A percentile compares a stretch with the other conserved stretches of the same genome.
Conservation (phyloP, 768 basidiomycete genomes). For the Collybiopsis confluens region DNA sequence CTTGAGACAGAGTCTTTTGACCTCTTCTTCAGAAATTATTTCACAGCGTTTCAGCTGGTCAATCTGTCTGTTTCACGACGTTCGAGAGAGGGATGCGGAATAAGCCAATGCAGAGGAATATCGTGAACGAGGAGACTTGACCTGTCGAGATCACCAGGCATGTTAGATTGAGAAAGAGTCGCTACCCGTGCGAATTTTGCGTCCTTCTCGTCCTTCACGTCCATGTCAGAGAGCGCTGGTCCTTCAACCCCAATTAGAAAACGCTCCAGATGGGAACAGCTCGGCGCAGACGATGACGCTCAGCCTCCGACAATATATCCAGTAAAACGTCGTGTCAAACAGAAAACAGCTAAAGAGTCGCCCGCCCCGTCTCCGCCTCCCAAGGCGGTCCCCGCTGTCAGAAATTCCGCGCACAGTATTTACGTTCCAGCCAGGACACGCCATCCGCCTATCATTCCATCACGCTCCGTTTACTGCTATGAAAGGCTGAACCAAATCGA, state of each 20-base stretch:
- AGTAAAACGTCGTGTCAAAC: conserved; percentile 53
- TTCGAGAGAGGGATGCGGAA: not conserved
- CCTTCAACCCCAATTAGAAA: conserved; percentile 61
- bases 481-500: conserved; percentile 97
- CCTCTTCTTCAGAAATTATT: conserved; percentile 92
- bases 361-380: conserved; percentile 9
- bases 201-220: not conserved
- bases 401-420: conserved; percentile 43
- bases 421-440: conserved; percentile 72
- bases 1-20: conserved; percentile 92
- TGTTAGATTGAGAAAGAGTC: not conserved
- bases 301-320: conserved; percentile 32
- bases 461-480: conserved; percentile 91
- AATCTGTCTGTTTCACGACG: conserved; percentile 65
- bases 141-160: conserved; percentile 24
- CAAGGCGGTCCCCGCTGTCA: conserved; percentile 12
- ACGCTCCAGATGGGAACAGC: conserved; percentile 70
- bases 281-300: conserved; percentile 38
- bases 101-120: conserved; percentile 1
- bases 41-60: conserved; percentile 91
- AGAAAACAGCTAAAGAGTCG: conserved; percentile 28
- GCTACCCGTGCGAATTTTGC: not conserved
- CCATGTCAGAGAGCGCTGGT: conserved; percentile 25
- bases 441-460: conserved; percentile 79
- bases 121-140: conserved; percentile 7